Percentiles rank a stretch among this genome's conserved stretches.
Conservation (phyloP, 768 basidiomycete genomes). For the Plicaturopsis crispa region DNA sequence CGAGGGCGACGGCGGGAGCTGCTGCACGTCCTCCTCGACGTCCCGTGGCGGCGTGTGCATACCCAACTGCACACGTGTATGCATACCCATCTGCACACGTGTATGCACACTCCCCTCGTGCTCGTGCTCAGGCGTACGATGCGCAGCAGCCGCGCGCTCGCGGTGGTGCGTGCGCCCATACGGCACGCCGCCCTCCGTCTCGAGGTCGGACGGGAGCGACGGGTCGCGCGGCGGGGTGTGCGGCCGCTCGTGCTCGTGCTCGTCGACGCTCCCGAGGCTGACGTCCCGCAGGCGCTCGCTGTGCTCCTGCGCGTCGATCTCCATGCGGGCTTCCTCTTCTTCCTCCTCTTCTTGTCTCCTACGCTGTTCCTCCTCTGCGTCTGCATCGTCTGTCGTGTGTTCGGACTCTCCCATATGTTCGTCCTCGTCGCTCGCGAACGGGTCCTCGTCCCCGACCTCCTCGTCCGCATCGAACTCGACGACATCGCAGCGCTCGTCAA, state of each 20-base stretch:
- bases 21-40: constrained; percentile 32
- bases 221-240: constrained; percentile 24
- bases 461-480: constrained; percentile 71
- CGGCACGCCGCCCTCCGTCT: constrained; percentile 57
- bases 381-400: constrained; percentile 15
- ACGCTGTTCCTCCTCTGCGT: constrained; percentile 39
- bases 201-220: constrained; percentile 44
- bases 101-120: constrained; percentile 15
- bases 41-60: too few species aligned
- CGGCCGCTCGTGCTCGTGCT: constrained; percentile 35
- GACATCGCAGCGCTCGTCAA: constrained; percentile 74
- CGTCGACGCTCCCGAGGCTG: constrained; percentile 43
- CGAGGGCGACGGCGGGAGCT: constrained; percentile 44
- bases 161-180: constrained; percentile 59
- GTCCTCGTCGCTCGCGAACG: constrained; percentile 17
- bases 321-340: constrained; percentile 18
- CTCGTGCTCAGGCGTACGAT: constrained; percentile 31
- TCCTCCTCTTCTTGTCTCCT: constrained; percentile 28
- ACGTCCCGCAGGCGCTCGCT: constrained; percentile 28
- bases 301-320: constrained; percentile 6
- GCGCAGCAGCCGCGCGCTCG: constrained; percentile 41
- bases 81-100: too few species aligned
- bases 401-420: constrained; percentile 7
- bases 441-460: constrained; percentile 20
- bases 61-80: too few species aligned